These are phyloP conservation scores for Pseudozyma tsukubaensis DNA, from an alignment of 1,284 basidiomycete species.

Conservation along the genomic window DNA sequence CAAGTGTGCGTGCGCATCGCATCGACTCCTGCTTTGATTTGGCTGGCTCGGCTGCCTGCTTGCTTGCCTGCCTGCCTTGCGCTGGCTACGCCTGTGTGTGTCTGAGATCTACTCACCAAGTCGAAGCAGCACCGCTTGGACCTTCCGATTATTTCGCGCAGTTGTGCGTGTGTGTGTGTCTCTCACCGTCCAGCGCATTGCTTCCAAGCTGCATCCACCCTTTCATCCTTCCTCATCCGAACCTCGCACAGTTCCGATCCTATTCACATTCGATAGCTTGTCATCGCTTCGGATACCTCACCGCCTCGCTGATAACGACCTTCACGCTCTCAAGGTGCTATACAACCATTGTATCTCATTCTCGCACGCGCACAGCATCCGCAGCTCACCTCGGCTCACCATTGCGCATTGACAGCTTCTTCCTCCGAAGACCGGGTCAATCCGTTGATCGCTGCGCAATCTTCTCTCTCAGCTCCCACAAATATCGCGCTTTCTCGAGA, in stretches of 20 bases:
- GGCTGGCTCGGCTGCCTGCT: no score
- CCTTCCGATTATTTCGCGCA: slow-evolving; percentile 8
- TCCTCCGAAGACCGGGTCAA: no score
- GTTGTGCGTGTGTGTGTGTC: not conserved
- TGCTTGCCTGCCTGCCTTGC: no score
- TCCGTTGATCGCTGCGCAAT: no score
- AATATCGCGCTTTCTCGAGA: no score
- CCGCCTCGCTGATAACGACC: not conserved
- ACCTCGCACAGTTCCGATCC: slow-evolving; percentile 16
- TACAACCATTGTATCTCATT: not conserved
- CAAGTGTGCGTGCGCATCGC: no score
- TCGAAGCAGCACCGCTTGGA: slow-evolving; percentile 17
- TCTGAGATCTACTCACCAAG: slow-evolving; percentile 3
- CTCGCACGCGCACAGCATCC: no score
- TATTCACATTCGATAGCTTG: slow-evolving; percentile 5
- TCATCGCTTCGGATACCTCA: slow-evolving; percentile 13
- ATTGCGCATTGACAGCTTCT: no score
- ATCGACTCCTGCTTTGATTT: no score
- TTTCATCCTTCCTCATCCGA: slow-evolving; percentile 12
- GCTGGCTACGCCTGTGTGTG: slow-evolving; percentile 1
- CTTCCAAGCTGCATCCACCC: slow-evolving; percentile 19
- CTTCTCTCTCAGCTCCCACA: no score
- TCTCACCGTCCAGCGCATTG: not conserved
- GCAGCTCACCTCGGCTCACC: no score
- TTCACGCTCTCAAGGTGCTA: not conserved